Conservation (phyloP, 2,329 filamentous ascomycete genomes). For the Periglandula ipomoeae region DNA sequence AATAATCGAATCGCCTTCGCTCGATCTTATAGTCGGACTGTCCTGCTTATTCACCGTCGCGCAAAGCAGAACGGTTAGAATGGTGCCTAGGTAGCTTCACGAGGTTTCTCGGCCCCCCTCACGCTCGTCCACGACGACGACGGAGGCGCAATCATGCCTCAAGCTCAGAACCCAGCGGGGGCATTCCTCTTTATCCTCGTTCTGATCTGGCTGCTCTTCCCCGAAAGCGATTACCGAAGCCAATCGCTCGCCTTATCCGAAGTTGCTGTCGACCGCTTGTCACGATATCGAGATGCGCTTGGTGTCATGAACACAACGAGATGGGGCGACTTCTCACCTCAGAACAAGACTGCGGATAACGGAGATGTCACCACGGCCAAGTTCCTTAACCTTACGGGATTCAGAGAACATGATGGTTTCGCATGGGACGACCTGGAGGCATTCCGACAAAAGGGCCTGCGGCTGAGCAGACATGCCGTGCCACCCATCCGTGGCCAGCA, state of each 20-base stretch:
- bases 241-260: slow-evolving; percentile 25
- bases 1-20: no score
- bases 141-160: slow-evolving; percentile 28
- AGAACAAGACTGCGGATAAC: slow-evolving; percentile 17
- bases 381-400: slow-evolving; percentile 67
- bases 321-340: slow-evolving; percentile 53
- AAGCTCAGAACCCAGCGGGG: slow-evolving; percentile 31
- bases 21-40: no score
- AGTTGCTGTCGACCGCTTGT: slow-evolving; percentile 34
- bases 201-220: slow-evolving; percentile 31
- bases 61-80: slow-evolving; percentile 6
- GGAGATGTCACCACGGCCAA: slow-evolving; percentile 16
- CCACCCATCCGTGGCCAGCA: slow-evolving; percentile 32
- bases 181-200: slow-evolving; percentile 21
- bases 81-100: slow-evolving; percentile 9
- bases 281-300: slow-evolving; percentile 43
- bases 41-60: background rate
- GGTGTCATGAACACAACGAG: slow-evolving; percentile 43
- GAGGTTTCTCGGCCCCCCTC: background rate
- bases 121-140: slow-evolving; percentile 4
- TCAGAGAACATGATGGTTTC: slow-evolving; percentile 63
- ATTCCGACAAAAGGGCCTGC: slow-evolving; percentile 56
- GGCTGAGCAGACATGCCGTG: slow-evolving; percentile 48
- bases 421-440: slow-evolving; percentile 65
- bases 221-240: slow-evolving; percentile 24